These are phyloP conservation scores for Trichocladium antarcticum DNA, from an alignment of 495 filamentous ascomycete species.

Conservation along the genomic window DNA sequence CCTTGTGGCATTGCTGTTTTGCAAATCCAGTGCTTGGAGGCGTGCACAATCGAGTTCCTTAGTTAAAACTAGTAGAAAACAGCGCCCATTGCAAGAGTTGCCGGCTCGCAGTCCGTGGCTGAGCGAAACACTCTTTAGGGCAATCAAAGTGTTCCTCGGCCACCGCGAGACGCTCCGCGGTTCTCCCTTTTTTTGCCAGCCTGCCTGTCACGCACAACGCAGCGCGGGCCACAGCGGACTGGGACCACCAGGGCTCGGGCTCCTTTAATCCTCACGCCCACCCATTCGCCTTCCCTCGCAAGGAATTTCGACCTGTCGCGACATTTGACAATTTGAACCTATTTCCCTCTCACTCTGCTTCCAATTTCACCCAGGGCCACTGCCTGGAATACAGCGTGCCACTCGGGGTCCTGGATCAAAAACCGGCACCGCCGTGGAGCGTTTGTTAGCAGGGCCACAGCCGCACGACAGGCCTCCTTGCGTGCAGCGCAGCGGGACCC, in stretches of 20 bases:
- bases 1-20: too few species aligned
- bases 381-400: not conserved
- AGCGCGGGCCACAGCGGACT: slow-evolving; percentile 7
- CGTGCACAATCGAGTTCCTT: too few species aligned
- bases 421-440: not conserved
- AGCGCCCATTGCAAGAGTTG: too few species aligned
- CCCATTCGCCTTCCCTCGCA: not conserved
- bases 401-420: not conserved
- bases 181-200: slow-evolving; percentile 6
- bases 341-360: not conserved
- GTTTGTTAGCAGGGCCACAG: not conserved
- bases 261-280: not conserved
- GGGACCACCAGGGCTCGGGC: not conserved
- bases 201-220: slow-evolving; percentile 10
- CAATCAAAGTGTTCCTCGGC: not conserved
- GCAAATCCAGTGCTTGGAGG: too few species aligned
- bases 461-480: not conserved
- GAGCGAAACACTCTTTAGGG: slow-evolving; percentile 6
- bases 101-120: not conserved
- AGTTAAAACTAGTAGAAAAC: too few species aligned
- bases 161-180: not conserved
- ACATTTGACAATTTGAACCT: not conserved
- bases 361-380: not conserved
- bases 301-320: not conserved
- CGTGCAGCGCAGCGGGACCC: not conserved